phyloP scores from a whole-genome alignment of 2,329 filamentous ascomycete species.

The Metarhizium guizhouense region DNA sequence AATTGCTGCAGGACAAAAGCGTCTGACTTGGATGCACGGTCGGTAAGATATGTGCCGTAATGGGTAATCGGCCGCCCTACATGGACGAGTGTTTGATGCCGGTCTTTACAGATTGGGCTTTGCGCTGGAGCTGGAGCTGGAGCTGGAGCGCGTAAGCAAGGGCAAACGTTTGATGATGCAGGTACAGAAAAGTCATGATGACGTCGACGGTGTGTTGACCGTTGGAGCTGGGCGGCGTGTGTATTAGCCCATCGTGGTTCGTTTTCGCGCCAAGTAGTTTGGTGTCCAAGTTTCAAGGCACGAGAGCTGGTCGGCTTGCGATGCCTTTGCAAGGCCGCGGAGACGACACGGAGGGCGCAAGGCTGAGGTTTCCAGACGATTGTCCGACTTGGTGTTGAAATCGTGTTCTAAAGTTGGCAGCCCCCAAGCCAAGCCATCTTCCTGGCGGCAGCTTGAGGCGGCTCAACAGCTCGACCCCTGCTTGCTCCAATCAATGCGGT shows the following conservation, averaged over 20 bases:
- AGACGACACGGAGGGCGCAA: background rate
- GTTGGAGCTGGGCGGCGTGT: background rate
- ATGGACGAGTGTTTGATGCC: background rate
- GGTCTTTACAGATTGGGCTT: background rate
- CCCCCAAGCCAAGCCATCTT: no score
- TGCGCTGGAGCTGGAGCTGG: background rate
- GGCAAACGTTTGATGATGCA: background rate
- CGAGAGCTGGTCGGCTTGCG: background rate
- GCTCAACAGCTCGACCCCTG: no score
- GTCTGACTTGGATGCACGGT: background rate
- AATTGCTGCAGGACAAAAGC: background rate
- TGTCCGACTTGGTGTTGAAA: background rate
- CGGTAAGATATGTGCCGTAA: background rate
- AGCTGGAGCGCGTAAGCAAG: background rate
- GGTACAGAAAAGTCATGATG: background rate
- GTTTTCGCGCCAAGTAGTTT: background rate
- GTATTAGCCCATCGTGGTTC: background rate
- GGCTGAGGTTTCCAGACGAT: background rate
- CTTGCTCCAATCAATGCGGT: no score
- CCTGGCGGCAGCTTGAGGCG: no score
- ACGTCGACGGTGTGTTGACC: background rate
- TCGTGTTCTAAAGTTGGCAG: background rate
- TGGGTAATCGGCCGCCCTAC: background rate
- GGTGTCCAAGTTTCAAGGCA: background rate
- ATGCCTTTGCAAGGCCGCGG: background rate